phyloP scores from a whole-genome alignment of 164 flowering plant species.

The Berberis vulgaris region DNA sequence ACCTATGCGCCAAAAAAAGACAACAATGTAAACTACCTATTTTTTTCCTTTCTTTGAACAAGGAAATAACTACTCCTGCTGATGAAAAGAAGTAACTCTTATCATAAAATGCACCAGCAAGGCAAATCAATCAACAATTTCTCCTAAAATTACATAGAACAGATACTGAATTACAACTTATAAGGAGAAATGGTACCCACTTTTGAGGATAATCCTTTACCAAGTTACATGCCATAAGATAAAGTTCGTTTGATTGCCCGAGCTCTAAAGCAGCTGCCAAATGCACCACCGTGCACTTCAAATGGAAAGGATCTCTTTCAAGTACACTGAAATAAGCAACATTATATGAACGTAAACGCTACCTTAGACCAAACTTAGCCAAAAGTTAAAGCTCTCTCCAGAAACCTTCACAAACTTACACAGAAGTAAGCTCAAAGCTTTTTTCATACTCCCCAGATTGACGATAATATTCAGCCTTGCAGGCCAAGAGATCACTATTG shows the following conservation, averaged over 20 bases:
- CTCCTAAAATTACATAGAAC: too few relatives aligned
- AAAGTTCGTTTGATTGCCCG: slow-evolving; percentile 93
- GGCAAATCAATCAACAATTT: too few relatives aligned
- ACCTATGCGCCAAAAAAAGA: too few relatives aligned
- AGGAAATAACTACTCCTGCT: too few relatives aligned
- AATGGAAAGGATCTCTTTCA: slow-evolving; percentile 95
- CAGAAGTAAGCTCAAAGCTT: slow-evolving; percentile 83
- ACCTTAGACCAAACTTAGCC: neutral
- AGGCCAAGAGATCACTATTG: slow-evolving; percentile 87
- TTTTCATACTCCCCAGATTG: slow-evolving; percentile 95
- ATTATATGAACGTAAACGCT: neutral
- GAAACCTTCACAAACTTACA: slow-evolving; percentile 36
- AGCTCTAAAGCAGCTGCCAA: slow-evolving; percentile 97
- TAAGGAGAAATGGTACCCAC: slow-evolving; percentile 33
- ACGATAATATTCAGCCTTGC: slow-evolving; percentile 97
- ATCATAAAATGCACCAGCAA: too few relatives aligned
- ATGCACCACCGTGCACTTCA: slow-evolving; percentile 85
- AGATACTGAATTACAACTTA: neutral
- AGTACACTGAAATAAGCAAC: slow-evolving; percentile 51
- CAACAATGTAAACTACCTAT: too few relatives aligned
- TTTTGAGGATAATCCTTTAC: slow-evolving; percentile 97
- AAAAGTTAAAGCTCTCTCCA: slow-evolving; percentile 5
- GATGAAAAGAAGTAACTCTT: too few relatives aligned
- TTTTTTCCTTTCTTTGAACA: too few relatives aligned
- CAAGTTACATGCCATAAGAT: slow-evolving; percentile 87